phyloP scores from a whole-genome alignment of 805 yeast genomes.

The Candida sphagnicola region DNA sequence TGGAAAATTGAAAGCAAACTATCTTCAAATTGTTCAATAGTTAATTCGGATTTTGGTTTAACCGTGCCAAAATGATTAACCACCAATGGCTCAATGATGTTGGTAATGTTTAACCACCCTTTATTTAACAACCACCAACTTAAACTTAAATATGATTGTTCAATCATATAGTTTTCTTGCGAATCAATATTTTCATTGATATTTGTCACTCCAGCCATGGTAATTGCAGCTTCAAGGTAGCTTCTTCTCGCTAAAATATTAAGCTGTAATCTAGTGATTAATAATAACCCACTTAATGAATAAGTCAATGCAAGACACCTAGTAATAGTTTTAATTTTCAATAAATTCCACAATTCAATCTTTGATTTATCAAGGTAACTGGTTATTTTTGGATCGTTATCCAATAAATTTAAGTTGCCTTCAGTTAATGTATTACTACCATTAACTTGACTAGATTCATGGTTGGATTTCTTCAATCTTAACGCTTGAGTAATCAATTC shows the following conservation, averaged over 20 bases:
- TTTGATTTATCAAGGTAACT: constrained; percentile 28
- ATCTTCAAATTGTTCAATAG: constrained; percentile 54
- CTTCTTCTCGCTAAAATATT: constrained; percentile 85
- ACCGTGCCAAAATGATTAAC: constrained; percentile 55
- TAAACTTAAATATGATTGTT: constrained; percentile 78
- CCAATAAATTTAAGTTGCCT: constrained; percentile 36
- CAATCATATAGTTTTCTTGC: constrained; percentile 50
- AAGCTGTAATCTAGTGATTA: constrained; percentile 79
- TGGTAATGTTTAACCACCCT: constrained; percentile 67
- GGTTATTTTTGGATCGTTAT: constrained; percentile 15
- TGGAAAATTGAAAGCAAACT: constrained; percentile 17
- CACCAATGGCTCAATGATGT: constrained; percentile 54
- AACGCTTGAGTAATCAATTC: constrained; percentile 69
- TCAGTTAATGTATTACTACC: constrained; percentile 24
- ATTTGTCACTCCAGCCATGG: constrained; percentile 52
- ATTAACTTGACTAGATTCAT: constrained; percentile 2
- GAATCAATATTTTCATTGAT: constrained; percentile 11
- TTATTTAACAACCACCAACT: constrained; percentile 93
- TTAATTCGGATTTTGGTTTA: constrained; percentile 70
- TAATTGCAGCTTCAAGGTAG: constrained; percentile 74
- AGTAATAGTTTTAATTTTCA: constrained; percentile 71
- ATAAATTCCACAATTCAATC: constrained; percentile 72
- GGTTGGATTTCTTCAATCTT: constrained; percentile 46
- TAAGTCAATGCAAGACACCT: constrained; percentile 71
- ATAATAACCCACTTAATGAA: constrained; percentile 61